phyloP scores from a whole-genome alignment of 2,329 filamentous ascomycete genomes.

The Calonectria pauciramosa region DNA sequence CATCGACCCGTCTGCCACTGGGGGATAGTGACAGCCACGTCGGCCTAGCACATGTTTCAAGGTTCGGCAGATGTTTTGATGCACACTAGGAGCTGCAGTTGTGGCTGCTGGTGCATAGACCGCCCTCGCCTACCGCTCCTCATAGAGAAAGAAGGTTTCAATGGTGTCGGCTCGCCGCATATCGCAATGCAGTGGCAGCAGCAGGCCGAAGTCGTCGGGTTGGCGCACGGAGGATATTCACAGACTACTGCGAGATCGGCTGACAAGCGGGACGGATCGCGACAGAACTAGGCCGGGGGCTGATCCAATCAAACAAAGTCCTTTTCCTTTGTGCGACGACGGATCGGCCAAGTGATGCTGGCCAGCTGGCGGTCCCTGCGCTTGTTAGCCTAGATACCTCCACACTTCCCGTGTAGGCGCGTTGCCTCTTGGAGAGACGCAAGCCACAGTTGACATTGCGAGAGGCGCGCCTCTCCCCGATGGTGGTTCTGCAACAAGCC shows the following conservation, averaged over 20 bases:
- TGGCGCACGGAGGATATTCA: background rate
- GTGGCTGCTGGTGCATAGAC: background rate
- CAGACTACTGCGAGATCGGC: constrained; percentile 5
- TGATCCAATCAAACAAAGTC: background rate
- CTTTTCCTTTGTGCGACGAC: background rate
- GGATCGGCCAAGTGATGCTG: background rate
- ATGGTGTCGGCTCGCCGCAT: background rate
- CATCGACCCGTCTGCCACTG: background rate
- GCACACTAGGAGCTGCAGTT: background rate
- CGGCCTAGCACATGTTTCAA: background rate
- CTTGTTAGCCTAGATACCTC: constrained; percentile 1
- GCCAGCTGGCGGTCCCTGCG: background rate
- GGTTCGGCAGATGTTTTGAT: background rate
- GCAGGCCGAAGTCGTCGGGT: background rate
- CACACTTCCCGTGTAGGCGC: background rate
- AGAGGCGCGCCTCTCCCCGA: background rate
- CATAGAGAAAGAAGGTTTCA: background rate
- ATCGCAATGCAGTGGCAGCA: background rate
- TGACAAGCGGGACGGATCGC: constrained; percentile 8
- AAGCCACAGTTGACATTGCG: background rate
- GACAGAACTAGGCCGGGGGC: background rate
- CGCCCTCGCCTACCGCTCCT: background rate
- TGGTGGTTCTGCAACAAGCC: background rate
- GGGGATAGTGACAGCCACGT: background rate
- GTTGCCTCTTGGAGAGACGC: background rate